Base-by-base conservation (phyloP, 176 grass and related monocot genomes). In the Musa beccarii region DNA sequence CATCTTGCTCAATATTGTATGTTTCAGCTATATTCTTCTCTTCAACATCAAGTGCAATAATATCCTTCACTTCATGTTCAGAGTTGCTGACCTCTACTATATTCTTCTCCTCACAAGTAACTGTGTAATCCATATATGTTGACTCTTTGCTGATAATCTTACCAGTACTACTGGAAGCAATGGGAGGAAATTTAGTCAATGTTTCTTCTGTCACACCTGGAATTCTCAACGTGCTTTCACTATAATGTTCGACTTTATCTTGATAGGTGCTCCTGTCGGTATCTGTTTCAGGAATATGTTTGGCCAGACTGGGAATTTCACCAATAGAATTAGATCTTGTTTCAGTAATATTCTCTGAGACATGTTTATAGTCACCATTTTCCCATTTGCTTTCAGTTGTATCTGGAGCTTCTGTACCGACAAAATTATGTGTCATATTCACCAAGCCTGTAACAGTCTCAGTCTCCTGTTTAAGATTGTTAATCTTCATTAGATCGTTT, bases 51-150 rank as follows among this genome's bases (percentile, higher is more conserved):
- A 76, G 28, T 62, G 75, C 85, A 73, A 93, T 72, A 55, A 91
- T 75, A 85, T 66, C 85, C 79, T 89, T 91, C 62, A 87, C 84
- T 69, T 86, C 86, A 53, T 72, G 77, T 52, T 68, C 61, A 64
- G 84, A 52, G 72, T 89, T 80, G 49, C 80, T 87, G 75, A 83
- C 83, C 76, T 89, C 86, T 54, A 98, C 84, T 82, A 93, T 75
- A 59, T 92, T 93, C 89, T 98, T 98, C 84, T 93, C 93, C 75
- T 97, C 90, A 85, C 83, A 97, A 66, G 91, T 79, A 83, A 88
- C 54, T 22, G 76, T 74, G 59, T 81, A 73, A 53, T 88, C 85
- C 75, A 90, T 13, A 56, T 55, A 78, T 86, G 87, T 73, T 73
- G 49, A 81, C 11, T 85, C 89, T 53, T 89, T 86, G 22, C 82